These are phyloP conservation scores for Cruciata laevipes DNA, from an alignment of 257 asterid genomes.

Conservation along the genomic window DNA sequence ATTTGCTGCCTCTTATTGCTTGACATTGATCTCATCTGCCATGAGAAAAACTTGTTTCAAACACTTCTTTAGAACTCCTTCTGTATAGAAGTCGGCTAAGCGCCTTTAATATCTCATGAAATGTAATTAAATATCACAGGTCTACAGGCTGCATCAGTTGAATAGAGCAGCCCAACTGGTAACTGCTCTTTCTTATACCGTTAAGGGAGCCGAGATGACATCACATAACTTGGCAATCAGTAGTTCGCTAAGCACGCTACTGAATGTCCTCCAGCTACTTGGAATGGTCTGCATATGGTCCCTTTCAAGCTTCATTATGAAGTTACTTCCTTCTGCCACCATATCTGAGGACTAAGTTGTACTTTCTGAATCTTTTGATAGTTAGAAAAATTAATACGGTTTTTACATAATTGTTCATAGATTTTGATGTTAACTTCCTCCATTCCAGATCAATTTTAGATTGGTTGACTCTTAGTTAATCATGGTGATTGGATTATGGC, in stretches of 20 bases:
- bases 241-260: conserved; percentile 61
- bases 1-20: background rate
- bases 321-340: conserved; percentile 45
- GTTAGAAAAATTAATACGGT: background rate
- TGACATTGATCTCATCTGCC: background rate
- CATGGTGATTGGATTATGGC: background rate
- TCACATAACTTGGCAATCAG: conserved; percentile 85
- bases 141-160: conserved; percentile 92
- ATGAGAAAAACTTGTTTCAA: background rate
- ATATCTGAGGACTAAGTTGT: conserved; percentile 20
- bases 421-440: background rate
- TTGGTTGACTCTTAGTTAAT: background rate
- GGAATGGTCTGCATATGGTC: conserved; percentile 91
- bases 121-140: conserved; percentile 27
- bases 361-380: background rate
- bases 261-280: conserved; percentile 78
- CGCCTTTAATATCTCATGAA: background rate
- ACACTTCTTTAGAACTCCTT: background rate
- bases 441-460: background rate
- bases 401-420: background rate
- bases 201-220: conserved; percentile 92
- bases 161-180: conserved; percentile 92
- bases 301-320: conserved; percentile 84
- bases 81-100: background rate
- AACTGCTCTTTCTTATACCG: conserved; percentile 84